Conservation (phyloP, 2,329 filamentous ascomycete species). For the Sclerotinia subarctica region DNA sequence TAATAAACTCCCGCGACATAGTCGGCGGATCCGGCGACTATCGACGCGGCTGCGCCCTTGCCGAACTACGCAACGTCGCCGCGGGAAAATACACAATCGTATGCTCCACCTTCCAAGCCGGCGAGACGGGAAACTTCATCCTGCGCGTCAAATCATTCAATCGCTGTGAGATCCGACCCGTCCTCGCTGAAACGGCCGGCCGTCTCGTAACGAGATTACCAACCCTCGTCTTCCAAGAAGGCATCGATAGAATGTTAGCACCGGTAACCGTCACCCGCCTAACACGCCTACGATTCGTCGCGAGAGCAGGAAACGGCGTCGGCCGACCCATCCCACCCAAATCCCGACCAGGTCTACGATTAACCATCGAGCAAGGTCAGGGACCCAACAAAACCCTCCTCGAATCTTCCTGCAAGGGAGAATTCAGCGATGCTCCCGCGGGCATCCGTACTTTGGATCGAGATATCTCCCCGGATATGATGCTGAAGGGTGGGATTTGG, state of each 20-base stretch:
- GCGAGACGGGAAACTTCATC: constrained; percentile 70
- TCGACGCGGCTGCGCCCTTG: constrained; percentile 71
- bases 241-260: constrained; percentile 48
- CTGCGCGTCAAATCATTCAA: constrained; percentile 68
- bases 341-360: constrained; percentile 53
- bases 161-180: constrained; percentile 53
- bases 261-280: constrained; percentile 32
- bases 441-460: constrained; percentile 70
- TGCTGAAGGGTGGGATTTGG: constrained; percentile 61
- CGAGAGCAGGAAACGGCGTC: constrained; percentile 32
- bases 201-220: constrained; percentile 60
- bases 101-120: constrained; percentile 84
- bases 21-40: constrained; percentile 86
- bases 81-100: constrained; percentile 81
- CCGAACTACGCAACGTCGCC: constrained; percentile 57
- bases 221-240: constrained; percentile 48
- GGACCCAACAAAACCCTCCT: constrained; percentile 65
- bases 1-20: constrained; percentile 72
- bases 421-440: constrained; percentile 65
- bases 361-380: constrained; percentile 70
- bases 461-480: constrained; percentile 65
- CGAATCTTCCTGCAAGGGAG: constrained; percentile 65
- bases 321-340: constrained; percentile 13
- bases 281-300: constrained; percentile 31
- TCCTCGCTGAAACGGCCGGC: constrained; percentile 74